These are phyloP conservation scores for Erodium trifolium DNA, from an alignment of 441 rosid genomes.

Conservation along the genomic window DNA sequence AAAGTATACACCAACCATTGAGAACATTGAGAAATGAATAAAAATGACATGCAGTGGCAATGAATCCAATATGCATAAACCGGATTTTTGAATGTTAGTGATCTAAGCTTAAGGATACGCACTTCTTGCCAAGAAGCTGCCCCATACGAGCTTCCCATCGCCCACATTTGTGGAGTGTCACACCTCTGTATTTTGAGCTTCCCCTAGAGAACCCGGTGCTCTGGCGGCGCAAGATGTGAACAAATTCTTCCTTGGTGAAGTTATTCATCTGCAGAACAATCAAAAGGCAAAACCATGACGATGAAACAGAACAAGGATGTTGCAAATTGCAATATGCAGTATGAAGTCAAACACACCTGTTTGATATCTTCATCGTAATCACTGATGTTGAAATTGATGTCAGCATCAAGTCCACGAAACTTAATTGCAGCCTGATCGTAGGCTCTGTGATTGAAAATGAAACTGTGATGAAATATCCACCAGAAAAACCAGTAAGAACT, in stretches of 20 bases:
- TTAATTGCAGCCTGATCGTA: slow-evolving; percentile 95
- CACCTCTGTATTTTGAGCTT: slow-evolving; percentile 78
- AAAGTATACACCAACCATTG: slow-evolving; percentile 21
- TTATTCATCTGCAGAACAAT: slow-evolving; percentile 41
- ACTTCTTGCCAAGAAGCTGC: slow-evolving; percentile 14
- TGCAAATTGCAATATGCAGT: neutral
- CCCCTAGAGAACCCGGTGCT: slow-evolving; percentile 81
- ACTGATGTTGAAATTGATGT: slow-evolving; percentile 61
- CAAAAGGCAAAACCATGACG: slow-evolving; percentile 4
- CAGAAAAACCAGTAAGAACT: neutral
- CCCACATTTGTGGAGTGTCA: slow-evolving; percentile 27
- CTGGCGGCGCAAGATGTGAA: slow-evolving; percentile 74
- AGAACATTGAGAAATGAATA: slow-evolving; percentile 5
- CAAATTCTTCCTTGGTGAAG: slow-evolving; percentile 76
- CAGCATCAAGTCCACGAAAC: slow-evolving; percentile 83
- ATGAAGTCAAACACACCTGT: slow-evolving; percentile 36
- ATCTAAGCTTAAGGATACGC: no score
- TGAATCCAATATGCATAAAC: no score
- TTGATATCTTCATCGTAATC: slow-evolving; percentile 69
- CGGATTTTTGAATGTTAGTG: no score
- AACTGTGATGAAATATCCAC: neutral
- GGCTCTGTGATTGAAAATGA: slow-evolving; percentile 38
- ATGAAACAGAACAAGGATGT: neutral
- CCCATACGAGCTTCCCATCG: slow-evolving; percentile 87
- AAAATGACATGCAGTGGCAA: no score